Percentiles rank a stretch among this genome's conserved stretches.
These are phyloP conservation scores for Myxozyma vanderwaltii DNA, from an alignment of 805 yeast species.

Conservation along the genomic window DNA sequence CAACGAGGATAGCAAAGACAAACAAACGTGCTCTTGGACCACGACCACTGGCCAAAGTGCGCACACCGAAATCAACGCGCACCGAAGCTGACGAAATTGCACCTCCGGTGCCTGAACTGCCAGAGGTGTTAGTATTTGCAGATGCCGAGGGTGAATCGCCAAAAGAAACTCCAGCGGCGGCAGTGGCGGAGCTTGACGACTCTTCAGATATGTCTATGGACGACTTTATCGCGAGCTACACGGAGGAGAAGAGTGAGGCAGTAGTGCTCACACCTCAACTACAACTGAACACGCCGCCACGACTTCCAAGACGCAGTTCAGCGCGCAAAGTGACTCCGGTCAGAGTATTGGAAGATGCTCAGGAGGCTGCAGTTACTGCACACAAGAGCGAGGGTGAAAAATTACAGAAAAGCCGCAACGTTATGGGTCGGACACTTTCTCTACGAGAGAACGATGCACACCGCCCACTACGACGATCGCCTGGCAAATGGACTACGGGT, in stretches of 20 bases:
- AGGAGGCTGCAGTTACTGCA: background rate
- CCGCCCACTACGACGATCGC: background rate
- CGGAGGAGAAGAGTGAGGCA: background rate
- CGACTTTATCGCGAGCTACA: slow-evolving; percentile 1
- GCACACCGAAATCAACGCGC: slow-evolving; percentile 15
- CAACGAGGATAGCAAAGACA: background rate
- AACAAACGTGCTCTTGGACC: slow-evolving; percentile 27
- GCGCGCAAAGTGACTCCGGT: slow-evolving; percentile 8
- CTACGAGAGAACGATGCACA: slow-evolving; percentile 1
- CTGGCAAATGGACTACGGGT: background rate
- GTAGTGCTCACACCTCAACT: background rate
- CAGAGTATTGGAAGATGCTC: background rate
- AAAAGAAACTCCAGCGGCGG: background rate
- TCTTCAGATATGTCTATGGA: background rate
- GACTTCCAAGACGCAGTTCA: slow-evolving; percentile 1
- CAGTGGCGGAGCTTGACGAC: background rate
- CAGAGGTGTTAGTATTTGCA: background rate
- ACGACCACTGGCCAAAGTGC: slow-evolving; percentile 37
- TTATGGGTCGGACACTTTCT: background rate
- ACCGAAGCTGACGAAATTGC: background rate
- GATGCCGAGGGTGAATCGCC: background rate
- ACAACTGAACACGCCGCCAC: slow-evolving; percentile 1
- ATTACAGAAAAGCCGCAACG: background rate
- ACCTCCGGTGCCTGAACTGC: slow-evolving; percentile 22
- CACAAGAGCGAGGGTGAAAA: background rate